These are phyloP conservation scores for Medicago truncatula DNA, from an alignment of 306 rosid species.

Conservation along the genomic window DNA sequence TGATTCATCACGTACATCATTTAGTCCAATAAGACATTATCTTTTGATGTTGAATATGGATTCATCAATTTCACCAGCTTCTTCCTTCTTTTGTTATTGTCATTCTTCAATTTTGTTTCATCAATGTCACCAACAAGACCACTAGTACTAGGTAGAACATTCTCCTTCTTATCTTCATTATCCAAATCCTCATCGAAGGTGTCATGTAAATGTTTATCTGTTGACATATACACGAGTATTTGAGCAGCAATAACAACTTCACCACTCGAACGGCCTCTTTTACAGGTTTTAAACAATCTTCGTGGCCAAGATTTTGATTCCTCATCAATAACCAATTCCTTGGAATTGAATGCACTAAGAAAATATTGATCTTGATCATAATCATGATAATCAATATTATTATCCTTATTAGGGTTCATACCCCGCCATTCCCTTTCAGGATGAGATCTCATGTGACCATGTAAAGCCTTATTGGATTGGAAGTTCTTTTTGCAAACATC, in stretches of 20 bases:
- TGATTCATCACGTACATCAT: neutral
- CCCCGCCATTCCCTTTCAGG: neutral
- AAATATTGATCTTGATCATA: neutral
- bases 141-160: neutral
- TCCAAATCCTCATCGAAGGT: neutral
- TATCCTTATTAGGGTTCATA: neutral
- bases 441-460: conserved; percentile 10
- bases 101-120: neutral
- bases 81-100: neutral
- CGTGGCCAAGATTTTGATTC: neutral
- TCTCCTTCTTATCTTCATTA: neutral
- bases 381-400: neutral
- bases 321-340: neutral
- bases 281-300: neutral
- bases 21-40: neutral
- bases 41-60: neutral
- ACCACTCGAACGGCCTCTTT: neutral
- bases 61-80: neutral
- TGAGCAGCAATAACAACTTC: neutral
- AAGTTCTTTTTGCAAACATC: neutral
- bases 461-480: neutral
- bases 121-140: neutral
- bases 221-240: neutral
- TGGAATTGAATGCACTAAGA: neutral
- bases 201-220: neutral